Evolutionary conservation across 1,284 basidiomycete genomes (phyloP), one percentile per base, ranked within the genome.

Genomic region (Phylloboletellus chloephorus): DNA sequence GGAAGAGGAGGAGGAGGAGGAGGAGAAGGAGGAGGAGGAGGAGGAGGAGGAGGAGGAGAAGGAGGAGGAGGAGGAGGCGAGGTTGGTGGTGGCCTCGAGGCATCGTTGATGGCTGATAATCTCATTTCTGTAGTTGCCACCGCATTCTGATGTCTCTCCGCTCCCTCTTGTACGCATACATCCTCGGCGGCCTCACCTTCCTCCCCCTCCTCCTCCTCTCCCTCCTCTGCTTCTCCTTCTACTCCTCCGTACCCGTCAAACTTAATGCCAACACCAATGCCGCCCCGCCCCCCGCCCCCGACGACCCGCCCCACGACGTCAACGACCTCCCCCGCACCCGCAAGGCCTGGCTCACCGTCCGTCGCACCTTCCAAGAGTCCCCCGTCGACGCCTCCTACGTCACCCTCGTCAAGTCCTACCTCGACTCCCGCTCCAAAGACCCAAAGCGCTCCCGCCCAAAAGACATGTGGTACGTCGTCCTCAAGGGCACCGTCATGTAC

Each of bases 401-500:
- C 41, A 77, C 73, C 15, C 65, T 85, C 53, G 74, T 87, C 58
- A 74, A 76, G 41, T 79, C 78, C n/a, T 81, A 84, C 59, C 65
- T 85, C 43, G 82, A 88, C 53, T 68, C 82, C 17, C 73, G 82
- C 43, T 82, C 83, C 39, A 84, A 84, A 58, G 86, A 89, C 61
- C 81, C 85, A 9, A 85, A 83, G 52, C 73, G 75, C 29, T 78
- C 82, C 5, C 72, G 82, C 26, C 88, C 89, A 12, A 88, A 87
- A 64, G 91, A 95, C 61, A 83, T 76, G 73, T 95, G 87, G 79
- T 94, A 82, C 62, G 82, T 83, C 40, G 86, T 83, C 3, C 73
- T 96, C 57, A 95, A 94, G 71, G 88, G 88, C 31, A 82, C 78
- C 52, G 82, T 93, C 24, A 69, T 97, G 16, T 96, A 90, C 63